phyloP scores from a whole-genome alignment of 2,329 filamentous ascomycete genomes.

The Monilinia laxa region DNA sequence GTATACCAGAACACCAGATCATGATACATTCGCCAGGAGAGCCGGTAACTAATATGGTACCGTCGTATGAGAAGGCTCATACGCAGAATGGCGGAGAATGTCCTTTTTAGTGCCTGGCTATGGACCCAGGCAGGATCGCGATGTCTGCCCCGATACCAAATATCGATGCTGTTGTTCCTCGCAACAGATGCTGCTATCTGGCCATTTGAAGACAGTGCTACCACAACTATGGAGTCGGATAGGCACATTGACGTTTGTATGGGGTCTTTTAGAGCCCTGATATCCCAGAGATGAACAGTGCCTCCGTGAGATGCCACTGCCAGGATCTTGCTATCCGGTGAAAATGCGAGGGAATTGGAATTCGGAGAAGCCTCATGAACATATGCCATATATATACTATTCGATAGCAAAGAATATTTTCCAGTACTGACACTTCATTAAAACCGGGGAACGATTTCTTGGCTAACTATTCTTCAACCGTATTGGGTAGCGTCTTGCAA shows the following conservation, averaged over 20 bases:
- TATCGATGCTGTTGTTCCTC: neutral
- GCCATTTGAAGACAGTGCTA: neutral
- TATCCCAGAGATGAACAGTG: neutral
- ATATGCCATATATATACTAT: neutral
- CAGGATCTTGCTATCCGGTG: neutral
- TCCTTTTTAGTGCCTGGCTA: neutral
- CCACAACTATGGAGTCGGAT: neutral
- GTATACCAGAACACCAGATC: neutral
- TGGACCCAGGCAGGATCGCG: neutral
- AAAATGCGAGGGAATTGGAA: neutral
- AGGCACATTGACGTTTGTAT: neutral
- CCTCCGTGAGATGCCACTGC: neutral
- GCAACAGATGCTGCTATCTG: neutral
- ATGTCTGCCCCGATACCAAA: neutral
- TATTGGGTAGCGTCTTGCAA: neutral
- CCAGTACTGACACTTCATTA: neutral
- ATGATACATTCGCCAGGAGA: neutral
- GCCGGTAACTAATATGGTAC: neutral
- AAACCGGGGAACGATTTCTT: no score
- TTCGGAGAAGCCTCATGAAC: neutral
- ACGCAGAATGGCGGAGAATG: neutral
- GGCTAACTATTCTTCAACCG: no score
- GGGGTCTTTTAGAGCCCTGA: neutral
- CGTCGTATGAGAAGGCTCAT: neutral
- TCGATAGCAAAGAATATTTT: no score